Base-by-base conservation (phyloP, 257 asterid genomes). In the Solanum clarkiae region DNA sequence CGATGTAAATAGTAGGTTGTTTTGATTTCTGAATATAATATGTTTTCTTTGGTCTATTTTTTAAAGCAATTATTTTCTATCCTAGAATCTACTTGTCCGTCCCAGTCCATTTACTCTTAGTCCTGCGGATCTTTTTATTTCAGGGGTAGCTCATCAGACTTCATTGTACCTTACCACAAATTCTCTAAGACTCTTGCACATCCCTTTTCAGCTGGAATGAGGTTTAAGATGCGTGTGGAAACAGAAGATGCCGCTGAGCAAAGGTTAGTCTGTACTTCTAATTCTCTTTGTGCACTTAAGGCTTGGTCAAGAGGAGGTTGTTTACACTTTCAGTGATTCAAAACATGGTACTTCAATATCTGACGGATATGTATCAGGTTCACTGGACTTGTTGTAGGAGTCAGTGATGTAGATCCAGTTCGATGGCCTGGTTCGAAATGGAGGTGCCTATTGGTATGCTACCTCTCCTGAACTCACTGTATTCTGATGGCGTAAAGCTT, bases 351-450 rank as follows among this genome's bases (percentile, higher is more conserved):
- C 16, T 60, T 56, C 57, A 66, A 26, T 68, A 53, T 84, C 65
- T 69, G 53, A 77, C 59, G 13, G 53, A 11, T 66, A 59, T 49
- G 75, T 86, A 84, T 87, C 93, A 90, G 97, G 94, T 91, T 88
- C 90, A 92, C 96, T 65, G 99, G 99, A 71, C 87, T 94, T 80
- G 86, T 97, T 85, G 88, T 94, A 20, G 97, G 99, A 75, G 88
- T 90, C 18, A 89, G 93, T 84, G 99, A 95, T 51, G 88, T 88
- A 85, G 99, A 97, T 88, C 97, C 98, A 56, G 91, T 87, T 79
- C 90, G 97, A 86, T 97, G 99, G 99, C 95, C 98, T 80, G 94
- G 94, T 86, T 97, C 99, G 20, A 97, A 92, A 88, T 97, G 99
- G 99, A 94, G 93, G 88, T 91, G 95, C 91, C 89, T 97, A 81